Conservation (phyloP, 1,284 basidiomycete genomes). For the Tilletia walkeri region DNA sequence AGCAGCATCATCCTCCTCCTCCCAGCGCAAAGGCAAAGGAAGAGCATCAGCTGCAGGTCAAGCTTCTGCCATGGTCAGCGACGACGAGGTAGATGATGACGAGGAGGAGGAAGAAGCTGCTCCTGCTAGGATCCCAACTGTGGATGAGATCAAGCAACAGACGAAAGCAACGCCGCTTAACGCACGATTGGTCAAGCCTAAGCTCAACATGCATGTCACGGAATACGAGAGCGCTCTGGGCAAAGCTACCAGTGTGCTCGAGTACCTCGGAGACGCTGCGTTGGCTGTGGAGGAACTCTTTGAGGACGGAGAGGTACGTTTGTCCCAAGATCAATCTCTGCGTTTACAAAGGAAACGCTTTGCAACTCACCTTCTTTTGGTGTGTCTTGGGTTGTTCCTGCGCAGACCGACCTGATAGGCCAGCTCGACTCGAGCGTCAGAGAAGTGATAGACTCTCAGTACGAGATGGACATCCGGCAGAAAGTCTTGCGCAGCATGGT, state of each 20-base stretch:
- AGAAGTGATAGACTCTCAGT: not conserved
- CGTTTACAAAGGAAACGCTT: too few species aligned
- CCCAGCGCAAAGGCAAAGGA: not conserved
- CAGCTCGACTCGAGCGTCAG: not conserved
- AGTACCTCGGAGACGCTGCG: slow-evolving; percentile 9
- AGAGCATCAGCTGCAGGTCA: not conserved
- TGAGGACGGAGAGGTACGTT: slow-evolving; percentile 13
- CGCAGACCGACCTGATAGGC: slow-evolving; percentile 10
- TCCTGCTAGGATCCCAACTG: not conserved
- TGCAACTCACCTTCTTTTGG: too few species aligned
- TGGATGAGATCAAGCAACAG: not conserved
- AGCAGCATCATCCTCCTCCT: not conserved
- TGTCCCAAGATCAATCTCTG: not conserved
- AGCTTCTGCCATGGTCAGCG: not conserved
- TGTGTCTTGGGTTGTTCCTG: not conserved
- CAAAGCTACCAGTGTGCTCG: not conserved
- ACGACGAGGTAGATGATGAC: not conserved
- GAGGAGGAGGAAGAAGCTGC: not conserved
- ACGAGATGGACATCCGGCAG: slow-evolving; percentile 8
- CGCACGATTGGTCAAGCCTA: not conserved
- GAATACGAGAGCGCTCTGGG: slow-evolving; percentile 9
- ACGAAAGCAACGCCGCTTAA: not conserved
- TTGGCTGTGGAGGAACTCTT: slow-evolving; percentile 14
- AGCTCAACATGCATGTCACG: slow-evolving; percentile 10
- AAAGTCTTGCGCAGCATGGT: slow-evolving; percentile 6